Evolutionary conservation across 129 eudicot species (phyloP).

Genomic region (Chrysanthemum lavandulifolium): DNA sequence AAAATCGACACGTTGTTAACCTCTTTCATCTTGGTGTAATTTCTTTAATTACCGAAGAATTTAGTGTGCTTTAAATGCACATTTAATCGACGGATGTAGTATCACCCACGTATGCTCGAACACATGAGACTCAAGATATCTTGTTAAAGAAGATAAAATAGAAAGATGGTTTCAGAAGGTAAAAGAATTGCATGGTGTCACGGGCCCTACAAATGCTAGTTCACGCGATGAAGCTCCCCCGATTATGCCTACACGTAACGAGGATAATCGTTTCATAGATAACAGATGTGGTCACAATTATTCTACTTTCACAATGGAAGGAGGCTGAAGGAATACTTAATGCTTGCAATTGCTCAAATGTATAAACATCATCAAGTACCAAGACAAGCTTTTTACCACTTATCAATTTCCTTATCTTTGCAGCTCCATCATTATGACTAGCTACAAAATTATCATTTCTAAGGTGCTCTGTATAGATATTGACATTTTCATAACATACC

Average conservation of each 20-base stretch:
- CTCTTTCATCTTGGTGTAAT: constrained; percentile 46
- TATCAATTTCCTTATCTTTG: constrained; percentile 20
- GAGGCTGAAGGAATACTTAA: constrained; percentile 13
- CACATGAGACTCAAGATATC: constrained; percentile 27
- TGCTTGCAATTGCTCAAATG: constrained; percentile 22
- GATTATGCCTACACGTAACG: constrained; percentile 60
- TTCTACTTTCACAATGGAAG: constrained; percentile 29
- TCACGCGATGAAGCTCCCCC: constrained; percentile 65
- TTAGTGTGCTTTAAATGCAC: constrained; percentile 68
- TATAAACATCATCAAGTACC: constrained; percentile 34
- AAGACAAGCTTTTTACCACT: constrained; percentile 11
- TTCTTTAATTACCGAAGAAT: constrained; percentile 70
- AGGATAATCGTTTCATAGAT: constrained; percentile 53
- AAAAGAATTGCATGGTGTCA: constrained; percentile 53
- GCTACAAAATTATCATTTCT: neutral
- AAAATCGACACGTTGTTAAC: neutral
- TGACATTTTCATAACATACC: no score
- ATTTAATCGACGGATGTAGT: constrained; percentile 48
- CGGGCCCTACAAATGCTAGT: constrained; percentile 34
- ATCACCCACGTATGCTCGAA: constrained; percentile 8
- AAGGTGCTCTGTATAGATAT: no score
- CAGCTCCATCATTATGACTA: constrained; percentile 8
- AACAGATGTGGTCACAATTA: constrained; percentile 41
- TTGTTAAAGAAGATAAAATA: constrained; percentile 45
- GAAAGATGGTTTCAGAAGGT: constrained; percentile 72